Evolutionary conservation across 208 protist genomes (phyloP), one percentile per base, ranked within the genome.

Genomic region (Wallacemonas rigidus): DNA sequence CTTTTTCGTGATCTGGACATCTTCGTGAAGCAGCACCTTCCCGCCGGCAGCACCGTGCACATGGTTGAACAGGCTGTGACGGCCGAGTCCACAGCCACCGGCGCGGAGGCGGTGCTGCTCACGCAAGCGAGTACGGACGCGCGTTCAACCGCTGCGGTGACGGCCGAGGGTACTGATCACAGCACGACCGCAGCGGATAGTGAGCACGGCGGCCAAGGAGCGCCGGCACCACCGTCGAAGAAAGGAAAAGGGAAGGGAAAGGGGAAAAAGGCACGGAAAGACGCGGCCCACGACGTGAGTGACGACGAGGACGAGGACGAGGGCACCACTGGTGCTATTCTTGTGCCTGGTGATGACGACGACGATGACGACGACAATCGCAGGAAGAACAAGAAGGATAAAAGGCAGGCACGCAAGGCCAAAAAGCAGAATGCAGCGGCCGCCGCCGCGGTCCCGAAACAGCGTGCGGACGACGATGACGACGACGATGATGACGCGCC

Each of bases 31-130:
- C 70, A 74, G 51, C 71, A 85, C 39, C 63, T 95, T 9, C 82
- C 84, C n/a, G 11, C 71, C 1, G 89, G 89, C 15, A 88, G 87
- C 74, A 76, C 80, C 3, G 70, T 86, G 12, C 88, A 96, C 76
- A 89, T 90, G 81, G 78, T 96, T 39, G 88, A 96, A 38, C 79
- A 85, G 41, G 81, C 87, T 2, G 88, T 92, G n/a, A 86, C 85
- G 43, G 85, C 84, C 55, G 53, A 64, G 3, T 69, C 51, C 69
- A 56, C 74, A 11, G 74, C 76, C 62, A 78, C 73, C 67, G 48
- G 68, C 0, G 74, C 72, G 9, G 45, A 72, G 1, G 70, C 73
- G 50, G 67, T 71, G 35, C 60, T 40, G 7, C 67, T 71, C 40
- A 80, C 74, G 45, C 7, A 45, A 11, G 67, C 6, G 48, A 60